phyloP scores from a whole-genome alignment of 2,329 filamentous ascomycete genomes.

The Fusarium metavorans region DNA sequence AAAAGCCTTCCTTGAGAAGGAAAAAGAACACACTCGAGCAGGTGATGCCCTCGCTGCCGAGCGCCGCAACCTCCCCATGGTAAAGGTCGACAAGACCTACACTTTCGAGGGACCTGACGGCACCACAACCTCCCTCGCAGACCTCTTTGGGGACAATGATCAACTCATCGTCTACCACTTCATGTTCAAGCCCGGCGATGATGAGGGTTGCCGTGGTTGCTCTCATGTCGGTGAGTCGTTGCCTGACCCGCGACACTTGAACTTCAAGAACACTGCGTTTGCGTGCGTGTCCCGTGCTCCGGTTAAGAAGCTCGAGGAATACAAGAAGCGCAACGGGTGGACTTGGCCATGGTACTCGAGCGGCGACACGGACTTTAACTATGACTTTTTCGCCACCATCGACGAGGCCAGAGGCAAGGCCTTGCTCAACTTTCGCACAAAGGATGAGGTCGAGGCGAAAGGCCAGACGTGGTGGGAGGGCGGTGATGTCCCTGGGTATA shows the following conservation, averaged over 20 bases:
- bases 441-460: conserved; percentile 42
- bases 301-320: conserved; percentile 50
- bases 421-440: conserved; percentile 44
- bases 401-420: conserved; percentile 44
- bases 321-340: conserved; percentile 55
- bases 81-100: conserved; percentile 52
- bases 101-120: conserved; percentile 49
- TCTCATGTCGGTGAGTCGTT: conserved; percentile 54
- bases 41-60: conserved; percentile 45
- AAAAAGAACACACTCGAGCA: conserved; percentile 49
- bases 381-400: conserved; percentile 53
- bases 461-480: conserved; percentile 46
- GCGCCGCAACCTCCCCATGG: conserved; percentile 54
- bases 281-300: conserved; percentile 55
- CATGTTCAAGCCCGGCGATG: conserved; percentile 55
- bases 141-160: conserved; percentile 50
- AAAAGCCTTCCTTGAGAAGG: conserved; percentile 50
- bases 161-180: conserved; percentile 60
- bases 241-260: conserved; percentile 53
- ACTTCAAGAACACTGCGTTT: conserved; percentile 52
- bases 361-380: conserved; percentile 53
- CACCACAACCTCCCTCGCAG: conserved; percentile 40
- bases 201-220: conserved; percentile 54
- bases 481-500: conserved; percentile 51
- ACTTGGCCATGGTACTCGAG: conserved; percentile 56